Evolutionary conservation across 768 basidiomycete species (phyloP).

Genomic region (Mrakia gelida): DNA sequence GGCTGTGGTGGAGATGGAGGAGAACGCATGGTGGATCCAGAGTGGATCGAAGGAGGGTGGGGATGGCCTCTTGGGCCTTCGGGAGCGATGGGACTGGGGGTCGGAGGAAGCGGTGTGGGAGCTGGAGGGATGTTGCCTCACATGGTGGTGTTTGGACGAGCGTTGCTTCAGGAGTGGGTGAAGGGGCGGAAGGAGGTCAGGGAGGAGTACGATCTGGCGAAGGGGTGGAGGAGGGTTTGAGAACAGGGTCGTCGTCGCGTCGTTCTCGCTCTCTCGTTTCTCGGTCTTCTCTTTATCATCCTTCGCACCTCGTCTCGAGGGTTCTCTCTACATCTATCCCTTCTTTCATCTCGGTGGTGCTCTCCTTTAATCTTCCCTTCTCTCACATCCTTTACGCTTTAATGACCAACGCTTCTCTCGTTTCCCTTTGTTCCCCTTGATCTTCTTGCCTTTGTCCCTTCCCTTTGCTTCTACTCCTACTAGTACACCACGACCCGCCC

Average conservation of each 20-base stretch:
- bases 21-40: conserved; percentile 22
- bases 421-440: not conserved
- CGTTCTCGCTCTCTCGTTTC: not conserved
- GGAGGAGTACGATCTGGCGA: not conserved
- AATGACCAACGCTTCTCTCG: too few species aligned
- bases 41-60: conserved; percentile 24
- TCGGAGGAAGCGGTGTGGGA: conserved; percentile 2
- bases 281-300: not conserved
- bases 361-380: too few species aligned
- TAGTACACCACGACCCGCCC: not conserved
- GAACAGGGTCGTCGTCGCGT: not conserved
- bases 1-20: conserved; percentile 7
- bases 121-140: conserved; percentile 29
- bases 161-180: conserved; percentile 29
- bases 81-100: not conserved
- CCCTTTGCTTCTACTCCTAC: not conserved
- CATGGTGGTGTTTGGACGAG: conserved; percentile 29
- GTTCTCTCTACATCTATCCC: not conserved
- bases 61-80: conserved; percentile 16
- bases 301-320: not conserved
- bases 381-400: too few species aligned
- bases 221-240: conserved; percentile 4
- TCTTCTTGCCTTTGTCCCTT: not conserved
- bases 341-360: not conserved
- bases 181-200: conserved; percentile 1